Evolutionary conservation across 345 rosid species (phyloP).

Genomic region (Toxicodendron radicans): DNA sequence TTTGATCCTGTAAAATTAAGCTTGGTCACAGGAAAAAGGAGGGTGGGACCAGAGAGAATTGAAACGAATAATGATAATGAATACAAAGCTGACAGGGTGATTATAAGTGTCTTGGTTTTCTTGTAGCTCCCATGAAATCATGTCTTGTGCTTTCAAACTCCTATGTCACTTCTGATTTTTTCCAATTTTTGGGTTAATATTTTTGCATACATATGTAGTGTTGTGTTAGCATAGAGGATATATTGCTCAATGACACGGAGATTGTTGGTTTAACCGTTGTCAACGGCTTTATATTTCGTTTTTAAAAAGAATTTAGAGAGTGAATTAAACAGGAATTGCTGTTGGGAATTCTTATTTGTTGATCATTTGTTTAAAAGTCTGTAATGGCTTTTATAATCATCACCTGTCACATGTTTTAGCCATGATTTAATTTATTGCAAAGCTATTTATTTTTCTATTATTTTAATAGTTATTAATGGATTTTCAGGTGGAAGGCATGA

Average conservation of each 20-base stretch:
- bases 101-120: not conserved
- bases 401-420: not conserved
- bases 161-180: not conserved
- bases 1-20: not conserved
- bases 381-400: not conserved
- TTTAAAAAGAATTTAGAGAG: not conserved
- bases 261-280: not conserved
- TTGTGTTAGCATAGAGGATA: not conserved
- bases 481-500: conserved; percentile 73
- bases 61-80: not conserved
- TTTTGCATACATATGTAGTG: not conserved
- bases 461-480: not conserved
- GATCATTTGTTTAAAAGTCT: not conserved
- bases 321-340: not conserved
- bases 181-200: not conserved
- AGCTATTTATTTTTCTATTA: not conserved
- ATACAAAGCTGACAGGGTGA: not conserved
- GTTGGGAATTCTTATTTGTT: not conserved
- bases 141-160: not conserved
- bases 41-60: not conserved
- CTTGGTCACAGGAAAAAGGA: not conserved
- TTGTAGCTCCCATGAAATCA: not conserved
- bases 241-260: not conserved
- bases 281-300: not conserved
- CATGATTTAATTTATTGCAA: conserved; percentile 1